These are phyloP conservation scores for Populus pruinosa DNA, from an alignment of 345 rosid species.

Conservation along the genomic window DNA sequence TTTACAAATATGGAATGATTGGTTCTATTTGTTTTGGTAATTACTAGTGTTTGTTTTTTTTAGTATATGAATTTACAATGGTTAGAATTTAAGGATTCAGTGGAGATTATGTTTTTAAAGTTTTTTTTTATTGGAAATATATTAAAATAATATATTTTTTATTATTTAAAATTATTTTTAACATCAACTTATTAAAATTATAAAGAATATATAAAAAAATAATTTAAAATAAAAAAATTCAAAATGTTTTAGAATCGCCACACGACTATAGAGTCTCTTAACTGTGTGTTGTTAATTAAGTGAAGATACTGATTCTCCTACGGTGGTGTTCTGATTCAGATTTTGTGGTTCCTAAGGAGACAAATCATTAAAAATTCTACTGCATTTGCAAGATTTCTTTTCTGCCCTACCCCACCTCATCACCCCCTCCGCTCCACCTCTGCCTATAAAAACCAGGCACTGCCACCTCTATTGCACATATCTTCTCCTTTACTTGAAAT, in stretches of 20 bases:
- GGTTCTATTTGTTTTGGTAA: not conserved
- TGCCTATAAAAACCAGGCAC: constrained; percentile 63
- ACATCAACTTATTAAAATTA: too few species aligned
- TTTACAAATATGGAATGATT: not conserved
- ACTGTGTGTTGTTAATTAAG: not conserved
- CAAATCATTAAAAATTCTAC: constrained; percentile 56
- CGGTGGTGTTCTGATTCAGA: constrained; percentile 13
- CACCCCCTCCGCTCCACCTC: constrained; percentile 11
- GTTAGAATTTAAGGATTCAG: too few species aligned
- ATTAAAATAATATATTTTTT: too few species aligned
- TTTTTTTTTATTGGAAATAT: too few species aligned
- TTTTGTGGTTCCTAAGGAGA: constrained; percentile 51
- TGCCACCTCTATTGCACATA: constrained; percentile 49
- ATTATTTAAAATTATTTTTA: too few species aligned
- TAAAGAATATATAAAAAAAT: too few species aligned
- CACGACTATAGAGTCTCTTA: not conserved
- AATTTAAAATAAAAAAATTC: too few species aligned
- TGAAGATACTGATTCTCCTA: constrained; percentile 41
- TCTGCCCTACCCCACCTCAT: constrained; percentile 34
- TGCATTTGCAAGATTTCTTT: constrained; percentile 35
- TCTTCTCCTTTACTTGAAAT: constrained; percentile 21
- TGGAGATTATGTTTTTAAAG: too few species aligned
- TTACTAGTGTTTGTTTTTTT: not conserved
- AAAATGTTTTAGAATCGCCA: too few species aligned
- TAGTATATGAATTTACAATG: not conserved